Evolutionary conservation across 1,284 basidiomycete species (phyloP), one percentile per base, ranked within the genome.

Genomic region (Erythrobasidium hasegawianum): DNA sequence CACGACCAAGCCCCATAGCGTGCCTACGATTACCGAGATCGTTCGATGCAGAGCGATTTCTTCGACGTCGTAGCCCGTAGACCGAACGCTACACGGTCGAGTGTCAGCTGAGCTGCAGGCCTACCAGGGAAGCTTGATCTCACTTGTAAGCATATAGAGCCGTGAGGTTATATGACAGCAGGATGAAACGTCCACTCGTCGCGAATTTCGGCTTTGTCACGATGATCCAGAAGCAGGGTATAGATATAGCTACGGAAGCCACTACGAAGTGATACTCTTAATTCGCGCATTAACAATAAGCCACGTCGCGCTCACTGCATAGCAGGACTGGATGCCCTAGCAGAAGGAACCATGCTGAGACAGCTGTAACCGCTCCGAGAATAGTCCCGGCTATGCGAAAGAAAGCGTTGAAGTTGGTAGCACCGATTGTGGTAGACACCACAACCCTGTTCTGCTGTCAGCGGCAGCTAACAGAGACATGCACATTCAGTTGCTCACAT

Each of bases 221-320:
- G 29, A 69, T 92, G 74, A 87, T 86, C 77, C 90, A 93, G 79
- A 96, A 97, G 77, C 94, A 97, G 1, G 94, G 94, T 2, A 96
- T 80, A 0, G 91, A 93, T 76, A 91, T 95, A 70, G 96, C 80
- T 75, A 90, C 88, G 0, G 95, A 94, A 69, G 93, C 87, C 43
- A 90, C 78, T 1, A n/a, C n/a, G n/a, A n/a, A n/a, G n/a, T n/a
- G n/a, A n/a, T n/a, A n/a, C n/a, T n/a, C n/a, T n/a, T n/a, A n/a
- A n/a, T n/a, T 90, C 85, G 14, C 97, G 81, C 0, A 86, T 80
- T 38, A 87, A 76, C 0, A 88, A 82, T 70, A 29, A n/a, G 11
- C 92, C 13, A 27, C 22, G 27, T 16, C 26, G 14, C 0, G 29
- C 27, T 47, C 29, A 65, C 62, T 43, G 55, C 55, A 65, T 10